Conservation (phyloP, 2,329 filamentous ascomycete species). For the Fusarium dlaminii region DNA sequence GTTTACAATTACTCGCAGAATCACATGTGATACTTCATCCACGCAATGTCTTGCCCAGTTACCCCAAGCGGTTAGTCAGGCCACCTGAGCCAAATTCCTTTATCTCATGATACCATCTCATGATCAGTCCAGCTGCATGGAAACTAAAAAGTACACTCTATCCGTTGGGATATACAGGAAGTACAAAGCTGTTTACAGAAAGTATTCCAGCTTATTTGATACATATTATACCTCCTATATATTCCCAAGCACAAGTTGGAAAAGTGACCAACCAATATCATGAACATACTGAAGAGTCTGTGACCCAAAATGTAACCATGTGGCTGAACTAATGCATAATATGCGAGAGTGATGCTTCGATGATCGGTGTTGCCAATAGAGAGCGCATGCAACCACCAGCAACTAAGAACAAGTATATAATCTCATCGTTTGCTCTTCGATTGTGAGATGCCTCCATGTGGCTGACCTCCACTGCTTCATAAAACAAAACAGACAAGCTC, state of each 20-base stretch:
- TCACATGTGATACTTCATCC: background rate
- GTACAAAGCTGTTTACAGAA: background rate
- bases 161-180: background rate
- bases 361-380: background rate
- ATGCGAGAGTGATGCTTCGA: background rate
- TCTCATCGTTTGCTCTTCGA: background rate
- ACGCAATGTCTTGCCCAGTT: background rate
- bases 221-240: background rate
- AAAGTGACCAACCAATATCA: background rate
- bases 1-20: background rate
- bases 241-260: background rate
- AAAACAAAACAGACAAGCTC: background rate
- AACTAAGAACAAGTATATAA: background rate
- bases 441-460: background rate
- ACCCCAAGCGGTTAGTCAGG: background rate
- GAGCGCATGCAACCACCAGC: background rate
- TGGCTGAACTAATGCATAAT: background rate
- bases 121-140: background rate
- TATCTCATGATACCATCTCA: background rate
- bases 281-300: background rate
- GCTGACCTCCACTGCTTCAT: background rate
- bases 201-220: background rate
- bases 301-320: background rate
- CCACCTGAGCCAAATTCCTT: background rate
- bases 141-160: background rate